Evolutionary conservation across 169 alveolate genomes (phyloP).

Genomic region (Perkinsus olseni): DNA sequence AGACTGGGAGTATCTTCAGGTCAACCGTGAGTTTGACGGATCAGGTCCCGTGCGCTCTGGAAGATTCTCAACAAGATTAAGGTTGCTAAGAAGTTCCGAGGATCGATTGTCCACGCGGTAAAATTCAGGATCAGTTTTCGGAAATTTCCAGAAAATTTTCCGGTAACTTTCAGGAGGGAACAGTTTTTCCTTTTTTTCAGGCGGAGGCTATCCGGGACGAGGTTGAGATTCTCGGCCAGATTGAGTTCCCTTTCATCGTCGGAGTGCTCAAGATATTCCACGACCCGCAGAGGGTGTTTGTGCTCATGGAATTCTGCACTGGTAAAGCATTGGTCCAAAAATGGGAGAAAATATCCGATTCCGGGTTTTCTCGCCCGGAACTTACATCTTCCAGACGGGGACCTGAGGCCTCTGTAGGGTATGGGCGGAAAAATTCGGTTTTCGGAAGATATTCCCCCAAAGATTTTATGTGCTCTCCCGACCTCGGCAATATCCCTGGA

Average conservation of each 20-base stretch:
- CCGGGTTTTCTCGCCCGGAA: no score
- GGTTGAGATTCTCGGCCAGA: background rate
- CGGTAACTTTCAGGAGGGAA: no score
- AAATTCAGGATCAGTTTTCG: background rate
- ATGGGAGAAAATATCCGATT: no score
- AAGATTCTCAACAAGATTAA: background rate
- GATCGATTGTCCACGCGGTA: background rate
- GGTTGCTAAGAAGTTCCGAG: background rate
- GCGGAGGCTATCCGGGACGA: background rate
- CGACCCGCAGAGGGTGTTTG: background rate
- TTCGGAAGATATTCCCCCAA: background rate
- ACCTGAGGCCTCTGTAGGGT: no score
- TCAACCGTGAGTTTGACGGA: background rate
- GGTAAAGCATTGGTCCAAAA: background rate
- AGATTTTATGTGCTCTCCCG: no score
- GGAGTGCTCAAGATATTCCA: background rate
- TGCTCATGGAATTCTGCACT: background rate
- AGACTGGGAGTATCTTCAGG: background rate
- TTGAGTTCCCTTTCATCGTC: background rate
- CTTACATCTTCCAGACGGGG: no score
- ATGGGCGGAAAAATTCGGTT: no score
- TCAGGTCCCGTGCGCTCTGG: background rate
- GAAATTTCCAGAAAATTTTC: background rate
- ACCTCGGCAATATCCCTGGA: no score
- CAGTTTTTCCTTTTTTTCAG: no score